Conservation (phyloP, 192 early-diverging fungal genomes). For the Chytriomyces confervae region DNA sequence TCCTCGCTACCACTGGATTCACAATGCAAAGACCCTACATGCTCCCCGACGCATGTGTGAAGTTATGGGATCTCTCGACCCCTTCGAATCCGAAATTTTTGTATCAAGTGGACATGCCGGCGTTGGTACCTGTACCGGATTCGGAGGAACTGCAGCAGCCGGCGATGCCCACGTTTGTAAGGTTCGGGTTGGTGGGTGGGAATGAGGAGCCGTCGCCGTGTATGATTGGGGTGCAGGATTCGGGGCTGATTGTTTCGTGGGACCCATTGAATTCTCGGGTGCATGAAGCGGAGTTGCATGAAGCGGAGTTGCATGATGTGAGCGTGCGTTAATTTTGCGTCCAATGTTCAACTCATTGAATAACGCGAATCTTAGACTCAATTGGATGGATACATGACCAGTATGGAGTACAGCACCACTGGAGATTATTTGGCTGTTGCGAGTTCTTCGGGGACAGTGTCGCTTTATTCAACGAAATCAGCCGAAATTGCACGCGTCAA, state of each 20-base stretch:
- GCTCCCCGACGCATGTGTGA: slow-evolving; percentile 77
- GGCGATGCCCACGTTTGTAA: slow-evolving; percentile 50
- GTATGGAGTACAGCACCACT: slow-evolving; percentile 79
- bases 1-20: slow-evolving; percentile 26
- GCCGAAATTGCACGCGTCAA: slow-evolving; percentile 67
- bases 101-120: background rate
- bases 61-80: slow-evolving; percentile 81
- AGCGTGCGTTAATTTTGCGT: too few species aligned
- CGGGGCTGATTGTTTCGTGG: slow-evolving; percentile 46
- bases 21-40: slow-evolving; percentile 39
- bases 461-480: slow-evolving; percentile 74
- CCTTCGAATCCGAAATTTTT: slow-evolving; percentile 74
- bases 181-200: slow-evolving; percentile 67
- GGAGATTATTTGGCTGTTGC: slow-evolving; percentile 80
- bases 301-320: background rate
- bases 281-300: background rate
- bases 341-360: background rate
- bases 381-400: slow-evolving; percentile 59
- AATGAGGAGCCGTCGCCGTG: slow-evolving; percentile 75
- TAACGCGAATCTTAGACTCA: slow-evolving; percentile 23
- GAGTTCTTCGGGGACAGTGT: slow-evolving; percentile 76
- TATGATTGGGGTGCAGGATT: slow-evolving; percentile 47
- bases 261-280: background rate
- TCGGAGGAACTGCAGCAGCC: slow-evolving; percentile 78
- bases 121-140: slow-evolving; percentile 70